Evolutionary conservation across 345 rosid species (phyloP), one percentile per base, ranked within the genome.

Genomic region (Firmiana major): DNA sequence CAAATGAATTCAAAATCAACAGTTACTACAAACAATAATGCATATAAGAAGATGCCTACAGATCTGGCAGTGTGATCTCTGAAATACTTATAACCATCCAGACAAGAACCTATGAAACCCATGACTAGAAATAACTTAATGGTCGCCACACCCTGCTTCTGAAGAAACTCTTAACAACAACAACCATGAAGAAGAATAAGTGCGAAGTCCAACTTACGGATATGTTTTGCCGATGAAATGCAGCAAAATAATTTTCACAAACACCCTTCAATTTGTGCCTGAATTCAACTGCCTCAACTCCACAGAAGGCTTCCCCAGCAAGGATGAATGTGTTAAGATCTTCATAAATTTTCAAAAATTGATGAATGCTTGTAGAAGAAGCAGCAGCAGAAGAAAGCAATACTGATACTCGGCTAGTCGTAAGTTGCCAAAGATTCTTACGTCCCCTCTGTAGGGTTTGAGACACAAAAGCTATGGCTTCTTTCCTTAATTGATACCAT

Each of bases 271-370:
- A 78, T 84, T 94, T 94, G 84, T 91, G 89, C 85, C 97, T 89
- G 86, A 97, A 94, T 71, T 97, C 99, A 87, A 84, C 83, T 38
- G 94, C 98, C 85, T 92, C 94, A 81, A 88, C 74, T 72, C 98
- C 98, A 82, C 98, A 94, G 81, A 94, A 97, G 58, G 97, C 94
- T 89, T 97, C 98, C 86, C 98, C 99, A 28, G 97, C 93, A 85
- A 97, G 88, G 80, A 94, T 89, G 78, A 97, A 97, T 83, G 86
- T 79, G 85, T 77, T 91, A 79, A 97, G 82, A 81, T 94, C 99
- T 81, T 97, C 98, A 75, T 94, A 92, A 77, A 86, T 91, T 85
- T 91, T 94, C 84, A 97, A 88, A 85, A 92, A 97, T 82, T 97
- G 98, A 81, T 94, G 98, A 81, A 92, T 92, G 88, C 99, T 97